Base-by-base conservation (phyloP, 1,284 basidiomycete species). In the Ustilago sp. region DNA sequence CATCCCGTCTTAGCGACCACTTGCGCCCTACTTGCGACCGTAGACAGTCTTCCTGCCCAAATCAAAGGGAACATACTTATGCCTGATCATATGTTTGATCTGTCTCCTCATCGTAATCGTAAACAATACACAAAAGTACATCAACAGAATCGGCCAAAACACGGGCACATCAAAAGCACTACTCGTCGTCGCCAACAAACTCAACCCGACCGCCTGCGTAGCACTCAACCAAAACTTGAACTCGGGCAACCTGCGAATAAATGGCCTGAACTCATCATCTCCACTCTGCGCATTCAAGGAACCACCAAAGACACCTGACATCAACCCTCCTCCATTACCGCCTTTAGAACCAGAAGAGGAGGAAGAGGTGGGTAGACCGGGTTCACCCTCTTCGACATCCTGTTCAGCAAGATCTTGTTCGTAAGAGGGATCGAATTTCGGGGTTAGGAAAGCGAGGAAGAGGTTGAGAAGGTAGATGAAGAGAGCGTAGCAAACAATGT, bases 131-230 rank as follows among this genome's bases (percentile, higher is more conserved):
- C 82, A 83, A 72, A 87, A 84, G 77, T 97, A 97, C 80, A 98
- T 89, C 79, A 98, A 91, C 54, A 97, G 90, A 87, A 98, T 97
- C 12, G 95, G 95, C 94, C 96, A 98, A 88, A 97, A 98, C 28
- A 99, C 96, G 12, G 96, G 96, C 19, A 98, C 92, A 86, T 98
- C 95, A 81, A 96, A 96, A 12, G 88, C 87, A 36, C 62, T 69
- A 50, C 69, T 71, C 31, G 67, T 57, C 8, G 78, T 84, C 39
- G 63, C 72, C 60, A 92, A 87, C 53, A 97, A 86, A 5, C 94
- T 92, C 63, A 99, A 87, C 17, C 93, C 59, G 28, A 93, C 93
- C 6, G 97, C 95, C 64, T 94, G 92, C 5, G 95, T 99, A 0
- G 94, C 90, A 8, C 94, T 94, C 61, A 97, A 89, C 95, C 93